Evolutionary conservation across 371 early-diverging fungal species (phyloP).

Genomic region (Fennellomyces sp.): DNA sequence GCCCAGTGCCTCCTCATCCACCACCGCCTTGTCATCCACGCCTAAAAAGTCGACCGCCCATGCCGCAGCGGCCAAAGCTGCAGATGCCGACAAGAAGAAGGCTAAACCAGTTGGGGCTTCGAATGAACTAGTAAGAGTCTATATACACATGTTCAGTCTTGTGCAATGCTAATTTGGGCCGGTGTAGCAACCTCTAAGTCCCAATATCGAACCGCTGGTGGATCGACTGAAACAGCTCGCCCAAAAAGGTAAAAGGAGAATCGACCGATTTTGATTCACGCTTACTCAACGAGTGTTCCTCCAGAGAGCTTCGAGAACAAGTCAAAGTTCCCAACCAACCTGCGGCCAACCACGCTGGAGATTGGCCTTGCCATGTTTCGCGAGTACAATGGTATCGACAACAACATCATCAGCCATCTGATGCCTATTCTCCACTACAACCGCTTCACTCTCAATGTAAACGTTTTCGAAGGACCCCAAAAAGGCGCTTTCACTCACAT

Average conservation of each 20-base stretch:
- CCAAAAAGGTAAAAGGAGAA: constrained; percentile 12
- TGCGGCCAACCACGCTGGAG: constrained; percentile 48
- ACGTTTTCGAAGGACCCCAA: too few species aligned
- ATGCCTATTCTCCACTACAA: constrained; percentile 57
- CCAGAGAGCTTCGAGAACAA: constrained; percentile 42
- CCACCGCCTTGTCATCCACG: background rate
- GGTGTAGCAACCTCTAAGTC: constrained; percentile 33
- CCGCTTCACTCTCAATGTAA: constrained; percentile 53
- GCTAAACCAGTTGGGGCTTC: too few species aligned
- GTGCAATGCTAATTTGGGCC: too few species aligned
- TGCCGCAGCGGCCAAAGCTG: too few species aligned
- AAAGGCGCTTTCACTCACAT: background rate
- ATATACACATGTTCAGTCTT: too few species aligned
- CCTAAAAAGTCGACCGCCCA: background rate
- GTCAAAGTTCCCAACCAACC: constrained; percentile 44
- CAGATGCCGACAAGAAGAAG: too few species aligned
- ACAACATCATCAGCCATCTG: constrained; percentile 43
- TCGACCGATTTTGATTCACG: background rate
- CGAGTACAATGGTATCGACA: constrained; percentile 38
- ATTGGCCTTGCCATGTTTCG: constrained; percentile 45
- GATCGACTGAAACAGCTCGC: constrained; percentile 24
- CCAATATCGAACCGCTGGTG: constrained; percentile 29
- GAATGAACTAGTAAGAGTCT: too few species aligned
- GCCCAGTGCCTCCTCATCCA: background rate
- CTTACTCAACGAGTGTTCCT: background rate